These are phyloP conservation scores for Glycine latifolia DNA, from an alignment of 306 rosid genomes.

Conservation along the genomic window DNA sequence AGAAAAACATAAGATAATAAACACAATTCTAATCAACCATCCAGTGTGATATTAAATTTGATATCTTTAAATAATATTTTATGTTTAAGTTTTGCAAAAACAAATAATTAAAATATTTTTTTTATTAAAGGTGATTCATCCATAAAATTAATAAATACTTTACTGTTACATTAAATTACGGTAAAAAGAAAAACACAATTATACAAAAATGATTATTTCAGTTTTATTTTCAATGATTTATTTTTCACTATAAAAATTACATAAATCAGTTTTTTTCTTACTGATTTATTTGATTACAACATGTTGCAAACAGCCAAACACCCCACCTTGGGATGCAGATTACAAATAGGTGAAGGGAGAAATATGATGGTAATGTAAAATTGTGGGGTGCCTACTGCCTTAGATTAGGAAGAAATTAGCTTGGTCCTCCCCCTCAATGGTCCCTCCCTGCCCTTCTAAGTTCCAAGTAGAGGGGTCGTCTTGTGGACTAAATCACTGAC, in stretches of 20 bases:
- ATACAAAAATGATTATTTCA: not conserved
- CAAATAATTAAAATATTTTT: too few relatives aligned
- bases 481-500: conserved; percentile 41
- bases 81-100: too few relatives aligned
- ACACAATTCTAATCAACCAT: not conserved
- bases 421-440: conserved; percentile 19
- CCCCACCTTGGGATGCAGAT: not conserved
- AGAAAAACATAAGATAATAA: not conserved
- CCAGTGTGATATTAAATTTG: too few relatives aligned
- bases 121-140: too few relatives aligned
- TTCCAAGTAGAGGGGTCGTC: conserved; percentile 20
- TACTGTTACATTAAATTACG: too few relatives aligned
- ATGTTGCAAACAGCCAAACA: not conserved
- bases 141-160: too few relatives aligned
- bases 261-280: not conserved
- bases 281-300: not conserved
- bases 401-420: not conserved
- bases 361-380: not conserved
- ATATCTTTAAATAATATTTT: too few relatives aligned
- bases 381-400: not conserved
- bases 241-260: not conserved
- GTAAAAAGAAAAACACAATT: too few relatives aligned
- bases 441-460: conserved; percentile 1
- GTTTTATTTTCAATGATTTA: not conserved
- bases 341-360: not conserved